Conservation (phyloP, 2,329 filamentous ascomycete genomes). For the Aureobasidium sp. region DNA sequence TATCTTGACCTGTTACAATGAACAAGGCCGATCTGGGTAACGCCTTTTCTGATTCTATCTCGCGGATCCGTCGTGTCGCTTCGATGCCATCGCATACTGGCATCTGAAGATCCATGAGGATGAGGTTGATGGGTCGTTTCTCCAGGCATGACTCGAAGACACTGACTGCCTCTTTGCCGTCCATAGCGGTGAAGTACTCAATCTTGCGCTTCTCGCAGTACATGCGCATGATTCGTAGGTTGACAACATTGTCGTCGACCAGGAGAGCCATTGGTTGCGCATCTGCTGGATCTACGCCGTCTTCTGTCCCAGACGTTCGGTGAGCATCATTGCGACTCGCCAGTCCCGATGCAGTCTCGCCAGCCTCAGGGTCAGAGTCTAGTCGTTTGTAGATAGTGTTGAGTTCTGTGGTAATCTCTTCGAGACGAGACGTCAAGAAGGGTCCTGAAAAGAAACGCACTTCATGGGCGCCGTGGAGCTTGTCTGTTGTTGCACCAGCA, state of each 20-base stretch:
- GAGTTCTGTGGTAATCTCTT: conserved; percentile 18
- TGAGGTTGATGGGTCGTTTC: conserved; percentile 32
- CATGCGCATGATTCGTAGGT: conserved; percentile 43
- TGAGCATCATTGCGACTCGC: neutral
- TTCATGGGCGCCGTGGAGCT: conserved; percentile 21
- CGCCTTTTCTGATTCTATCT: conserved; percentile 29
- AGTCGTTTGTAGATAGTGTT: conserved; percentile 14
- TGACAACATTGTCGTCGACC: conserved; percentile 45
- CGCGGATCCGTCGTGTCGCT: conserved; percentile 34
- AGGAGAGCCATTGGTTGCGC: conserved; percentile 31
- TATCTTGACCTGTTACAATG: conserved; percentile 33
- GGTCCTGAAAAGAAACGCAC: conserved; percentile 26
- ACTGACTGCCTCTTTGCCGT: conserved; percentile 41
- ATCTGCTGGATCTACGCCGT: neutral
- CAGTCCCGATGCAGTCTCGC: conserved; percentile 8
- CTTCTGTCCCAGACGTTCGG: neutral
- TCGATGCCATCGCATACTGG: conserved; percentile 38
- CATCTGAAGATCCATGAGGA: conserved; percentile 42
- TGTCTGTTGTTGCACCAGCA: conserved; percentile 21
- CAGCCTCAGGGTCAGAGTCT: neutral
- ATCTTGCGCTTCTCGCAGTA: conserved; percentile 41
- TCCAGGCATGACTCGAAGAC: conserved; percentile 25
- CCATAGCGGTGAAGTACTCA: conserved; percentile 37
- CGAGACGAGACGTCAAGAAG: conserved; percentile 22
- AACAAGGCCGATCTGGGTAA: conserved; percentile 31